Evolutionary conservation across 768 basidiomycete genomes (phyloP), one percentile per base, ranked within the genome.

Genomic region (Podaxis carcinomalis): DNA sequence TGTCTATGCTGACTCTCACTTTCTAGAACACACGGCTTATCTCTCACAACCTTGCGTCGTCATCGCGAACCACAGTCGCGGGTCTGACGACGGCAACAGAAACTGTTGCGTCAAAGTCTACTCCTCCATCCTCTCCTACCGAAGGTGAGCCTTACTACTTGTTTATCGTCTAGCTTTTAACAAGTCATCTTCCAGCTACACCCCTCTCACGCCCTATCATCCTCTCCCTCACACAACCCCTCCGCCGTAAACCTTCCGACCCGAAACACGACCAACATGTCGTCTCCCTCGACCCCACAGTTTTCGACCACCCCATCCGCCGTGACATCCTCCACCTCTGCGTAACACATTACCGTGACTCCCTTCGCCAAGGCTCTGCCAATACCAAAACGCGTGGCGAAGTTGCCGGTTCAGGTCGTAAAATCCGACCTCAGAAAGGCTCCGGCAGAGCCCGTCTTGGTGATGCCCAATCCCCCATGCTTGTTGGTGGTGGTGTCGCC

Each of bases 291-390:
- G 83, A 92, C 69, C 85, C 89, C 1, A 80, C 83, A n/a, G 88
- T 98, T 32, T 99, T 98, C 75, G 80, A 84, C 62, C 88, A 93
- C 66, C 93, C 95, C 42, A 85, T 95, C 47, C 91, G 96, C 53
- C 85, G 87, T 21, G 95, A 98, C 72, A 91, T 99, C 64, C 84
- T 98, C 2, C 95, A 98, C 72, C 83, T 93, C 49, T 96, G 95
- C 69, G 88, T 95, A 36, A 84, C 90, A 5, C 92, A 96, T 68
- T 83, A 97, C 70, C 86, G 89, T 42, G 93, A 97, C 68, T 83
- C 87, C 19, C 81, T 95, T 14, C 88, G 96, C n/a, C 90, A 94
- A 77, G 96, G 96, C 28, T 89, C 91, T 11, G 94, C 93, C 23
- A 88, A 80, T 64, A 97, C 94, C 16, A 98, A 97, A 75, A 93